Evolutionary conservation across 2,329 filamentous ascomycete species (phyloP).

Genomic region (Cadophora sp.): DNA sequence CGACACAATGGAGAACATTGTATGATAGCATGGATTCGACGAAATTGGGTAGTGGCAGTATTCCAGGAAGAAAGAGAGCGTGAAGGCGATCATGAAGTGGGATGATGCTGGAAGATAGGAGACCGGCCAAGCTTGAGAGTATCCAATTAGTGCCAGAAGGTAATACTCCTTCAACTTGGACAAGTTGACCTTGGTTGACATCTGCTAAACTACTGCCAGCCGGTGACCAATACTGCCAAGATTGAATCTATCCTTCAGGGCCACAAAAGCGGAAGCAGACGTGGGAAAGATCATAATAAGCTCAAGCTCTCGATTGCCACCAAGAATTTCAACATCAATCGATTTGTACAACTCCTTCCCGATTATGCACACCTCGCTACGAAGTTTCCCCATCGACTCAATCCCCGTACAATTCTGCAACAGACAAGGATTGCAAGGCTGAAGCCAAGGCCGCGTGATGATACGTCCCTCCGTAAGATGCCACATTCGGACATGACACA

Average conservation of each 20-base stretch:
- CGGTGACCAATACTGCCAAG: too few relatives aligned
- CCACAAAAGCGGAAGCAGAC: background rate
- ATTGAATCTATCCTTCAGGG: background rate
- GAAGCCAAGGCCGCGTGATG: background rate
- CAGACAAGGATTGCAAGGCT: background rate
- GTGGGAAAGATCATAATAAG: too few relatives aligned
- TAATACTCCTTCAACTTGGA: background rate
- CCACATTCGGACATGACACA: background rate
- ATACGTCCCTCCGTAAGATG: background rate
- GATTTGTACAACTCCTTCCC: too few relatives aligned
- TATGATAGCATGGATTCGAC: background rate
- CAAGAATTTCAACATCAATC: too few relatives aligned
- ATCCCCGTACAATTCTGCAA: background rate
- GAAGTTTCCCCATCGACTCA: too few relatives aligned
- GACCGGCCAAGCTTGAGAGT: background rate
- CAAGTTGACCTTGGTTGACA: too few relatives aligned
- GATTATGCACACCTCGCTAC: too few relatives aligned
- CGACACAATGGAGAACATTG: background rate
- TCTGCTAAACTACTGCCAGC: too few relatives aligned
- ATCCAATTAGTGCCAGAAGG: too few relatives aligned
- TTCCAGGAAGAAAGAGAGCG: background rate
- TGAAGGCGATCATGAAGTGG: background rate
- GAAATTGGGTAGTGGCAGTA: background rate
- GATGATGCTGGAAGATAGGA: background rate
- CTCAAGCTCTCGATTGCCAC: too few relatives aligned